Base-by-base conservation (phyloP, 1,284 basidiomycete species). In the Hypsizygus ulmarius region DNA sequence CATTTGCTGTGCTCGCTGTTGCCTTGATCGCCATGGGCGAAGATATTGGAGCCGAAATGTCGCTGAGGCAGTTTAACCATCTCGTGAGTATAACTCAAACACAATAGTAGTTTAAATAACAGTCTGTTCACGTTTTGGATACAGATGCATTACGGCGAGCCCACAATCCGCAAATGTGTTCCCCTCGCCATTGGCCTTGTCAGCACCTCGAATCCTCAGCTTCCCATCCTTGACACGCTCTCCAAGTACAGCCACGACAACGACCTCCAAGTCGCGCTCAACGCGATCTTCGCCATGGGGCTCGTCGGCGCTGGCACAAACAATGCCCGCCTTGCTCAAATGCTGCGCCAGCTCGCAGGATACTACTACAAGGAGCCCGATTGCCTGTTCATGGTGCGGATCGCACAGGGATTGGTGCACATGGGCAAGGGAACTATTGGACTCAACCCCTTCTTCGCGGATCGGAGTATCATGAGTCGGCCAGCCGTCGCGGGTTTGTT, bases 161-260 rank as follows among this genome's bases (percentile, higher is more conserved):
- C 95, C 1, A 75, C 85, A 50, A 94, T 99, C 60, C 87, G 97
- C 29, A 90, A 91, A 74, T 78, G 90, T 1, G 90, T 99, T n/a
- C 97, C 97, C 12, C 83, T 99, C 5, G 97, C 96, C 5, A 84
- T 99, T 39, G 96, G 93, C 52, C 82, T 99, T 45, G 82, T 98
- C 64, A 93, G 88, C 65, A 86, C 93, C 12, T 99, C 97, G 46
- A 97, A 99, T 70, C 97, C 97, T 12, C 90, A 93, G 68, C 79
- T 98, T n/a, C 78, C 90, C 25, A 90, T 99, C 54, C 84, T 99
- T 57, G 97, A 99, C 68, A 98, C 94, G 0, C 83, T 99, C 5
- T 98, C 95, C n/a, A 97, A 97, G 68, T 99, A 99, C 74, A 97
- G 93, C 56, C 97, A 99, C 75, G 97, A 99, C 75, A 95, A 90